Evolutionary conservation across 2,329 filamentous ascomycete species (phyloP), one percentile per base, ranked within the genome.

Genomic region (Hymenoscyphus scutula): DNA sequence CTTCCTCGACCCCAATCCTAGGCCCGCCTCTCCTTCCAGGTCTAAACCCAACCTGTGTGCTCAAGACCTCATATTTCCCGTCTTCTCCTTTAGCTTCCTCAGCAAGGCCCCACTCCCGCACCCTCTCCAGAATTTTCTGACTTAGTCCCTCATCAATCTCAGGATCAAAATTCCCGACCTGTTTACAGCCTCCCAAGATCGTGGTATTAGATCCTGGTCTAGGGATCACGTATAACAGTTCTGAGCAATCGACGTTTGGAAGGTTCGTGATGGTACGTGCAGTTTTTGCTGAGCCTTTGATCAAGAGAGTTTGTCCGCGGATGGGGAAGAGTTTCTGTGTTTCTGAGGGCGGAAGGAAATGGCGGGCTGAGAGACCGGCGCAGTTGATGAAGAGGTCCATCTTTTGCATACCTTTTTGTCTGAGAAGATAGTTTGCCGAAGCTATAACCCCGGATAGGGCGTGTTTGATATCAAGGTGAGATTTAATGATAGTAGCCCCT

Each of bases 151-250:
- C 64, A 69, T 78, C 75, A 1, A 72, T 67, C 17, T 64, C 67
- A 27, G 66, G 66, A 62, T 69, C 67, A 74, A 75, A 79, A 55
- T 74, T 71, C 0, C 73, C 74, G 1, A 64, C 71, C 65, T 79
- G 74, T 69, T 78, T 80, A 56, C 76, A 80, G 1, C 79, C 79
- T 1, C 80, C 79, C 7, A 81, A 66, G 34, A 81, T 74, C 17
- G 76, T 80, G 1, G 71, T 77, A 15, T 73, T 74, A 8, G 72
- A 74, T 1, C 75, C 76, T 0, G 75, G 74, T 13, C 79, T 72
- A 2, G 78, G 77, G 53, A 82, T 76, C 34, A 77, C 74, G 66
- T 81, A 80, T 2, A 72, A 68, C 5, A 71, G 70, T 19, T 67
- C 66, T 30, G 61, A 56, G 32, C 34, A 5, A 23, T 1, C 15